These are phyloP conservation scores for Alternaria longipes DNA, from an alignment of 2,329 filamentous ascomycete genomes.

Conservation along the genomic window DNA sequence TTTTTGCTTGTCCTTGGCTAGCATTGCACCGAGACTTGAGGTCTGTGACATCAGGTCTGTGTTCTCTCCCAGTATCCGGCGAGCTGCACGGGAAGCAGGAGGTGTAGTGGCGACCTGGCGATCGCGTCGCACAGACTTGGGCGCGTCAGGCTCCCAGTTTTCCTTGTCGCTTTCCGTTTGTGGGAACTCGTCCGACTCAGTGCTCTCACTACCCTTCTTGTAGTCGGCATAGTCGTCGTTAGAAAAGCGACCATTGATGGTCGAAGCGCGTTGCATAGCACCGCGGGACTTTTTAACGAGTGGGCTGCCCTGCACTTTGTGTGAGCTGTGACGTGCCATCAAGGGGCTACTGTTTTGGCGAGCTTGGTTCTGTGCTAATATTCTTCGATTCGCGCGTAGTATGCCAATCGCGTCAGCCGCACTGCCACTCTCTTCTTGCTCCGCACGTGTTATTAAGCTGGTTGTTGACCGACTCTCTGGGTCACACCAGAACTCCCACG, in stretches of 20 bases:
- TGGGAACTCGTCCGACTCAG: constrained; percentile 59
- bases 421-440: constrained; percentile 81
- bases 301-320: constrained; percentile 43
- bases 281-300: constrained; percentile 48
- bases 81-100: constrained; percentile 42
- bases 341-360: constrained; percentile 71
- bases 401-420: constrained; percentile 84
- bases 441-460: constrained; percentile 80
- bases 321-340: constrained; percentile 38
- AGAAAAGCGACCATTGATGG: constrained; percentile 47
- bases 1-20: constrained; percentile 46
- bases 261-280: constrained; percentile 48
- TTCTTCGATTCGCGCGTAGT: constrained; percentile 72
- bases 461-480: constrained; percentile 72
- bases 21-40: constrained; percentile 48
- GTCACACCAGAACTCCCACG: constrained; percentile 92
- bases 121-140: constrained; percentile 41
- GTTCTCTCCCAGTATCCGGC: constrained; percentile 60
- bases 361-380: constrained; percentile 62
- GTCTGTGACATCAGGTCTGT: constrained; percentile 52
- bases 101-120: constrained; percentile 38
- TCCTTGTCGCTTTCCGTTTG: constrained; percentile 91
- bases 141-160: constrained; percentile 73
- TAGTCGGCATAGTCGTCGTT: constrained; percentile 29
- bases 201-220: constrained; percentile 33